Evolutionary conservation across 441 rosid species (phyloP).

Genomic region (Daphne laureola): DNA sequence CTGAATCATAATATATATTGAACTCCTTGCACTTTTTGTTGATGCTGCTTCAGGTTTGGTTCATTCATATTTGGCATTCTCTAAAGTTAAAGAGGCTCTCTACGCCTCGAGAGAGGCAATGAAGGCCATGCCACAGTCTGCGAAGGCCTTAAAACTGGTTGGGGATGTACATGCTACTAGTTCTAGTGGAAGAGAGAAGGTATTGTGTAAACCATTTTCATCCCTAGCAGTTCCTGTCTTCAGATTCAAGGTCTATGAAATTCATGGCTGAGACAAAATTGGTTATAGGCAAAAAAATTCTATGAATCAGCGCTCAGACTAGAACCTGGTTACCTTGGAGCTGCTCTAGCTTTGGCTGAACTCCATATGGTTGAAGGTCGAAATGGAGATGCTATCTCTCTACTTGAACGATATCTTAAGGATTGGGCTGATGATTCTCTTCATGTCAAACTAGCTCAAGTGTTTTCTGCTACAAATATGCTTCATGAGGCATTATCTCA

Average conservation of each 20-base stretch:
- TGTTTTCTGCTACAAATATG: conserved; percentile 80
- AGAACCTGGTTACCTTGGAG: conserved; percentile 94
- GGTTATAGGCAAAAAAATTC: conserved; percentile 80
- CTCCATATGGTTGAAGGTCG: conserved; percentile 89
- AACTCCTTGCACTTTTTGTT: conserved; percentile 7
- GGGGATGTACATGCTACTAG: conserved; percentile 95
- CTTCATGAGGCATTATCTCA: conserved; percentile 82
- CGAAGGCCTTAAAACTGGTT: conserved; percentile 87
- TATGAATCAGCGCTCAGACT: conserved; percentile 92
- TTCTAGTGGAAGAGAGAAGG: conserved; percentile 93
- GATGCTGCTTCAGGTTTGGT: conserved; percentile 64
- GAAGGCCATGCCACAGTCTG: conserved; percentile 99
- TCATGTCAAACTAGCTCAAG: conserved; percentile 96
- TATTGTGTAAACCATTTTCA: conserved; percentile 16
- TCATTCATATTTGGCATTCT: conserved; percentile 81
- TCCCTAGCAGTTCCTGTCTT: not conserved
- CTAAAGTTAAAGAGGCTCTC: conserved; percentile 87
- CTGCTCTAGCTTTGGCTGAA: conserved; percentile 94
- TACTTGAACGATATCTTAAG: conserved; percentile 89
- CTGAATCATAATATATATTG: not conserved
- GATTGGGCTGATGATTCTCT: conserved; percentile 98
- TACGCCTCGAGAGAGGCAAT: conserved; percentile 94
- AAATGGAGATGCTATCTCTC: conserved; percentile 83
- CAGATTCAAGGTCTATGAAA: conserved; percentile 6
- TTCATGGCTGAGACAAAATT: conserved; percentile 13